Conservation (phyloP, 331 rosid species). For the Telfairia occidentalis region DNA sequence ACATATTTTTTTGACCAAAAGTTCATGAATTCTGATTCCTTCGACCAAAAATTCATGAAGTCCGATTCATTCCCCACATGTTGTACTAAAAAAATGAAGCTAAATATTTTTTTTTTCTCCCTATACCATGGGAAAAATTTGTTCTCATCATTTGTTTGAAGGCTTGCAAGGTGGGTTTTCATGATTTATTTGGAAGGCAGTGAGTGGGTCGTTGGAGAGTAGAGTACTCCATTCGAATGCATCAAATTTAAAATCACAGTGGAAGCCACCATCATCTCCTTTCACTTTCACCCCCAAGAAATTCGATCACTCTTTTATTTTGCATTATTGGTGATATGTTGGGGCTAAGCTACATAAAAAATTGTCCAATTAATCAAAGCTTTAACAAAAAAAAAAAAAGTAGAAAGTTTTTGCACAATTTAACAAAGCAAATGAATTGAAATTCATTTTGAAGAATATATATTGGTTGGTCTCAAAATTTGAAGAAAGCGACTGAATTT, state of each 20-base stretch:
- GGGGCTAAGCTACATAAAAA: background rate
- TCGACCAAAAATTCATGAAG: no score
- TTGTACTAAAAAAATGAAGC: no score
- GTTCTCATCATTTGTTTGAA: no score
- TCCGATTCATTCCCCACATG: no score
- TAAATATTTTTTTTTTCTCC: no score
- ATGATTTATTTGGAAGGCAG: background rate
- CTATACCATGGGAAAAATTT: no score
- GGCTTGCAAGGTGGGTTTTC: background rate
- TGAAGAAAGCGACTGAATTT: background rate
- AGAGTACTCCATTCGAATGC: background rate
- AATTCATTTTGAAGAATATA: background rate
- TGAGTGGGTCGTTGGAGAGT: background rate
- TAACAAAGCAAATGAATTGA: background rate
- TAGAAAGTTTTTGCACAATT: background rate
- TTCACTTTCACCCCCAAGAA: background rate
- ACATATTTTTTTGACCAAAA: no score
- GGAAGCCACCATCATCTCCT: background rate
- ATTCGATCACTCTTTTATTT: background rate
- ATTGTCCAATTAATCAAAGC: background rate
- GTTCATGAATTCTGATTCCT: no score
- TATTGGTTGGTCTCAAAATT: no score
- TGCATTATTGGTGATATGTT: background rate
- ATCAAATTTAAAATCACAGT: background rate
- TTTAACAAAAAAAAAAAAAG: background rate